phyloP scores from a whole-genome alignment of 2,329 filamentous ascomycete genomes.

The Orbilia brochopaga region DNA sequence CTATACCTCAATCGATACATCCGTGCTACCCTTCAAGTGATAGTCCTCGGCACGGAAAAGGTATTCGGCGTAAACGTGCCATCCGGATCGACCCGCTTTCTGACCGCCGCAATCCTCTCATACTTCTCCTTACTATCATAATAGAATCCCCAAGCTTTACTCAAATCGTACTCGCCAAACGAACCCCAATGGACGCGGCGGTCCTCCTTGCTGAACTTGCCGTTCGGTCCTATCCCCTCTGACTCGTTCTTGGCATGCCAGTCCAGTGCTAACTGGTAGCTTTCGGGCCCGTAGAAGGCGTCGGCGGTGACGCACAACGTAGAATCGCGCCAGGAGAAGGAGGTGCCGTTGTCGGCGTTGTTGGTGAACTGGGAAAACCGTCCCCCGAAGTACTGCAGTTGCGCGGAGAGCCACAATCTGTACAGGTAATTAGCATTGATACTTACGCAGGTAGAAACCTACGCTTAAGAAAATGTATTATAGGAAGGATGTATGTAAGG shows the following conservation, averaged over 20 bases:
- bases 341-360: constrained; percentile 61
- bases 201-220: constrained; percentile 58
- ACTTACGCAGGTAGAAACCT: no score
- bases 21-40: neutral
- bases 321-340: constrained; percentile 62
- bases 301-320: constrained; percentile 59
- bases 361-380: constrained; percentile 59
- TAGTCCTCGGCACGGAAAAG: constrained; percentile 52
- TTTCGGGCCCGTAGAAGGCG: constrained; percentile 59
- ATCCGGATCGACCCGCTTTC: constrained; percentile 57
- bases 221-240: constrained; percentile 53
- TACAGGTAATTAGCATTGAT: no score
- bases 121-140: constrained; percentile 58
- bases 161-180: constrained; percentile 58
- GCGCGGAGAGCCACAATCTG: constrained; percentile 57
- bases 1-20: no score
- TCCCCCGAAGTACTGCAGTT: constrained; percentile 62
- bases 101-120: constrained; percentile 55
- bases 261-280: constrained; percentile 57
- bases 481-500: no score
- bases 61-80: constrained; percentile 58
- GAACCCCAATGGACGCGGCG: constrained; percentile 59
- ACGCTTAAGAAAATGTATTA: no score
- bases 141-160: constrained; percentile 57
- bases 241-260: constrained; percentile 61